Base-by-base conservation (phyloP, 2,329 filamentous ascomycete species). In the Fusarium scirpi region DNA sequence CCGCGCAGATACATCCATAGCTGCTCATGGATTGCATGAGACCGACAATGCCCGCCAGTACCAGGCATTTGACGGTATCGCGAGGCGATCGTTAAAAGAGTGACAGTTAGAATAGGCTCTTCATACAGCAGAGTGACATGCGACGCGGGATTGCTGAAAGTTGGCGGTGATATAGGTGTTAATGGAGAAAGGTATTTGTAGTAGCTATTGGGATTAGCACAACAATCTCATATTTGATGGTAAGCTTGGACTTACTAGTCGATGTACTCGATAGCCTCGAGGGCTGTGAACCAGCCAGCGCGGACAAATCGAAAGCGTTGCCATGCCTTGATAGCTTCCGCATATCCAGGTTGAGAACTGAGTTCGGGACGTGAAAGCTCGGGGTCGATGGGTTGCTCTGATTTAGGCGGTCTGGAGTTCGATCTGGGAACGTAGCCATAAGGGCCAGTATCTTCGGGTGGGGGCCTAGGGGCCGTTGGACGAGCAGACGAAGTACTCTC, bases 201-300 rank as follows among this genome's bases (percentile, higher is more conserved):
- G 81, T 98, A 98, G 81, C 91, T 93, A 67, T 30, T 13, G n/a
- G 16, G 27, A 45, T 76, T 56, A 75, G 61, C 20, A 60, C 18
- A 18, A 12, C 10, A 59, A 57, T 25, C 11, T n/a, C 15, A 20
- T 52, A 41, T 10, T 22, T 7, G 7, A 27, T 3, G 6, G 24
- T 12, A 13, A 34, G n/a, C 6, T 9, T 25, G 5, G 18, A 29
- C 89, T 76, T 86, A 93, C 91, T 98, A 98, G 78, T 94, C 91
- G 69, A 99, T 93, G 77, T 98, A 98, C 45, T 91, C 90, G 79
- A 98, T 94, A 24, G 94, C 95, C 80, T 99, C 96, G 71, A 92
- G 90, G 1, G 95, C 92, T 0, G 94, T 97, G 79, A 99, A 96
- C 95, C 95, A 98, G 12, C 96, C 96, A 11, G 94, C 94, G 57